phyloP scores from a whole-genome alignment of 2,329 filamentous ascomycete species.

The Lecanicillium sp. region DNA sequence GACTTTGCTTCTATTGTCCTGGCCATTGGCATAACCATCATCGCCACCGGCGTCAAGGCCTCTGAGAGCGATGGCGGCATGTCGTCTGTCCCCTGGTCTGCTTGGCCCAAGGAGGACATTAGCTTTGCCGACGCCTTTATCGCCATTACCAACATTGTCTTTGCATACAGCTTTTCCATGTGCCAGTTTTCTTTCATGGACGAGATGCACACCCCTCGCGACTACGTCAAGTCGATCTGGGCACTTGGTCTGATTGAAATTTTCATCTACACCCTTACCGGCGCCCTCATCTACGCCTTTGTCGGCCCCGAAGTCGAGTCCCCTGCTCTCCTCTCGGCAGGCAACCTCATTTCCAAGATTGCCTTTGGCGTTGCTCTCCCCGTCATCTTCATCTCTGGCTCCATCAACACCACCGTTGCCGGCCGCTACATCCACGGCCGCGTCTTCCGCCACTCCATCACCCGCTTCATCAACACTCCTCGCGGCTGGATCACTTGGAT shows the following conservation, averaged over 20 bases:
- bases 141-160: constrained; percentile 53
- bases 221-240: constrained; percentile 39
- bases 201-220: constrained; percentile 30
- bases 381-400: constrained; percentile 59
- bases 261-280: constrained; percentile 52
- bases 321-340: constrained; percentile 56
- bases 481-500: constrained; percentile 49
- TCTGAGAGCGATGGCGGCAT: constrained; percentile 12
- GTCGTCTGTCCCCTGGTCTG: constrained; percentile 17
- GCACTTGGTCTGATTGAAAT: constrained; percentile 50
- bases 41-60: constrained; percentile 43
- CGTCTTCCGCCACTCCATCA: constrained; percentile 24
- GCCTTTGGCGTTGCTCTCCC: constrained; percentile 58
- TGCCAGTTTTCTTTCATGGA: constrained; percentile 35
- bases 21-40: constrained; percentile 54
- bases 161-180: constrained; percentile 47
- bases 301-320: constrained; percentile 49
- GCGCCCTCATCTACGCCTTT: constrained; percentile 58
- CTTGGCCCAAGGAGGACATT: constrained; percentile 28
- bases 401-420: constrained; percentile 45
- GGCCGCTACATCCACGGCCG: constrained; percentile 29
- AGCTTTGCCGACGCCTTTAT: constrained; percentile 44
- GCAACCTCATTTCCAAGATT: constrained; percentile 46
- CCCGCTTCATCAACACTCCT: constrained; percentile 32
- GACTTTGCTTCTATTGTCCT: constrained; percentile 49